phyloP scores from a whole-genome alignment of 2,329 filamentous ascomycete genomes.

The Paraconiothyrium brasiliense region DNA sequence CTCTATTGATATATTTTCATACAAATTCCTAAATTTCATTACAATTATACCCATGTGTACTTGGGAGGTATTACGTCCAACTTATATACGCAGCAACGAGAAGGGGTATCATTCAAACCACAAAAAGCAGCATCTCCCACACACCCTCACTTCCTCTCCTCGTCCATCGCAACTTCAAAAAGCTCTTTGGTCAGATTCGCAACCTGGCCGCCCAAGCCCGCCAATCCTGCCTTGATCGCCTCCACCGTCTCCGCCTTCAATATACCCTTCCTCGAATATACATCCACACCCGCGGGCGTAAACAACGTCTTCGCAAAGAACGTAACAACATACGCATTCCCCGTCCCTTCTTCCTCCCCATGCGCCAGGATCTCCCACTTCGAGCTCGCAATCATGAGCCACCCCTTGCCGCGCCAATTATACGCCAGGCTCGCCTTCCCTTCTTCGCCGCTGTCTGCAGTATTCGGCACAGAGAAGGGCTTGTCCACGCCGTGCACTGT shows the following conservation, averaged over 20 bases:
- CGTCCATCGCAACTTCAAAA: constrained; percentile 55
- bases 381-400: constrained; percentile 74
- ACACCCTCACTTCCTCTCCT: constrained; percentile 20
- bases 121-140: neutral
- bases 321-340: constrained; percentile 76
- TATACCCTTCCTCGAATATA: constrained; percentile 73
- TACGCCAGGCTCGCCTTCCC: constrained; percentile 60
- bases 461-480: constrained; percentile 44
- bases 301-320: constrained; percentile 87
- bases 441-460: constrained; percentile 22
- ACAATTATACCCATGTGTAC: neutral
- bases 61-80: neutral
- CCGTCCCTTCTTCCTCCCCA: constrained; percentile 64
- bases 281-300: constrained; percentile 81
- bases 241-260: constrained; percentile 66
- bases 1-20: too few species aligned
- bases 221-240: constrained; percentile 65
- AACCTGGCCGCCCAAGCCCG: constrained; percentile 60
- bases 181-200: constrained; percentile 62
- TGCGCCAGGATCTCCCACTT: constrained; percentile 86
- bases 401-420: constrained; percentile 80
- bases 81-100: neutral
- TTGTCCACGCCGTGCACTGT: constrained; percentile 73
- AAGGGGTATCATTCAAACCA: constrained; percentile 8
- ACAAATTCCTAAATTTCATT: neutral